A percentile compares a stretch with the other conserved stretches of the same genome.
phyloP scores from a whole-genome alignment of 176 grass and related monocot species.

The Musa acuminata region DNA sequence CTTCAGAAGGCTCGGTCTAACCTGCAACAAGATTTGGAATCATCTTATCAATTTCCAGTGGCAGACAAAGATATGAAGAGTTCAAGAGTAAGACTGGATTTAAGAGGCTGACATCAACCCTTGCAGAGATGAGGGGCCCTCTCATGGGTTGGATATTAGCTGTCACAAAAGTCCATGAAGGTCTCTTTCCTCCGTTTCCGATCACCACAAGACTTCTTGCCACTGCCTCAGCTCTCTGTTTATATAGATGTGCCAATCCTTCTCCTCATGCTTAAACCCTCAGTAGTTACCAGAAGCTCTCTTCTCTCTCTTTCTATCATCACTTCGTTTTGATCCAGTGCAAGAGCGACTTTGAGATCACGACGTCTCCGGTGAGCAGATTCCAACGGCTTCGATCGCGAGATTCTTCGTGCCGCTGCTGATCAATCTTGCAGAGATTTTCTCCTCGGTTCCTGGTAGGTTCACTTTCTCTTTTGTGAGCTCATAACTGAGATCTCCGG shows the following conservation, averaged over 20 bases:
- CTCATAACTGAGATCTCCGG: neutral
- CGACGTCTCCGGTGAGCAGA: too few species aligned
- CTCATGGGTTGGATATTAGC: constrained; percentile 14
- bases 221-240: neutral
- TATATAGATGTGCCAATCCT: neutral
- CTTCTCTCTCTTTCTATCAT: neutral
- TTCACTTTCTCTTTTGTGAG: constrained; percentile 5
- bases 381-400: neutral
- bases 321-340: neutral
- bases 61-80: neutral
- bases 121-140: neutral
- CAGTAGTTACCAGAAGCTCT: too few species aligned
- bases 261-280: constrained; percentile 1
- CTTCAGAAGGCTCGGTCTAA: neutral
- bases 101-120: neutral
- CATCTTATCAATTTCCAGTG: neutral
- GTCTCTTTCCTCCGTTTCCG: neutral
- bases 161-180: constrained; percentile 1
- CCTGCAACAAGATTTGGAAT: neutral
- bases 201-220: neutral
- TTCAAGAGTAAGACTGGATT: neutral
- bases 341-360: too few species aligned
- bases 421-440: neutral
- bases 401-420: too few species aligned
- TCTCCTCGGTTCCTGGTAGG: neutral